phyloP scores from a whole-genome alignment of 2,329 filamentous ascomycete genomes.

The Pseudocercospora pini-densiflorae region DNA sequence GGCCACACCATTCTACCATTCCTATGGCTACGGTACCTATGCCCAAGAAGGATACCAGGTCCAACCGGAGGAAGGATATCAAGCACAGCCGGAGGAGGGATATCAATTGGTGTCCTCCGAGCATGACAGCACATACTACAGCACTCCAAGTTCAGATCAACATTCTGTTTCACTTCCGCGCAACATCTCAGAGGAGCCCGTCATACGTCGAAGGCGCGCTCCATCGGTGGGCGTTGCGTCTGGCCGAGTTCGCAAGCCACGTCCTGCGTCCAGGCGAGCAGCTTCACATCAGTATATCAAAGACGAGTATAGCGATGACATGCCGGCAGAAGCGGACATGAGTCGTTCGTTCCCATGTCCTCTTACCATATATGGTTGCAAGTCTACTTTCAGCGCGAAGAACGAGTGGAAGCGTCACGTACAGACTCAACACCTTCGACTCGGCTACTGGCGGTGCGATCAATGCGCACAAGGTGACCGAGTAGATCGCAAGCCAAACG shows the following conservation, averaged over 20 bases:
- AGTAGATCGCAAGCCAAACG: slow-evolving; percentile 51
- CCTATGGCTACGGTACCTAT: neutral
- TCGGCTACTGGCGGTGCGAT: slow-evolving; percentile 76
- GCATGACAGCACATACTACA: slow-evolving; percentile 12
- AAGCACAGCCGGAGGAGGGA: slow-evolving; percentile 28
- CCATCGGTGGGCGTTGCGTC: slow-evolving; percentile 13
- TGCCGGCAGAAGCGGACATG: neutral
- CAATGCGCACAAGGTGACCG: slow-evolving; percentile 50
- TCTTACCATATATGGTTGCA: slow-evolving; percentile 78
- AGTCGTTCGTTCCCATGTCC: slow-evolving; percentile 70
- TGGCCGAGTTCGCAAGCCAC: slow-evolving; percentile 23
- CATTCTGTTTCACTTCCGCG: neutral
- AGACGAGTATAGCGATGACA: neutral
- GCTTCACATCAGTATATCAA: slow-evolving; percentile 15
- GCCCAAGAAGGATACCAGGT: slow-evolving; percentile 12
- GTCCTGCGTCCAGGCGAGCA: slow-evolving; percentile 20
- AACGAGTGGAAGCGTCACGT: slow-evolving; percentile 98
- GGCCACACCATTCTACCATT: slow-evolving; percentile 4
- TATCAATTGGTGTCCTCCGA: slow-evolving; percentile 29
- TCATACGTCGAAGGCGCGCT: slow-evolving; percentile 26
- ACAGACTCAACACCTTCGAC: slow-evolving; percentile 75
- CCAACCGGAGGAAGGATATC: slow-evolving; percentile 9
- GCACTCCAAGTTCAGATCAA: slow-evolving; percentile 12
- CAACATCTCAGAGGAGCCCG: slow-evolving; percentile 16
- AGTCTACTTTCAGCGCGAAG: slow-evolving; percentile 74